Evolutionary conservation across 768 basidiomycete genomes (phyloP), one percentile per base, ranked within the genome.

Genomic region (Flagelloscypha sp.): DNA sequence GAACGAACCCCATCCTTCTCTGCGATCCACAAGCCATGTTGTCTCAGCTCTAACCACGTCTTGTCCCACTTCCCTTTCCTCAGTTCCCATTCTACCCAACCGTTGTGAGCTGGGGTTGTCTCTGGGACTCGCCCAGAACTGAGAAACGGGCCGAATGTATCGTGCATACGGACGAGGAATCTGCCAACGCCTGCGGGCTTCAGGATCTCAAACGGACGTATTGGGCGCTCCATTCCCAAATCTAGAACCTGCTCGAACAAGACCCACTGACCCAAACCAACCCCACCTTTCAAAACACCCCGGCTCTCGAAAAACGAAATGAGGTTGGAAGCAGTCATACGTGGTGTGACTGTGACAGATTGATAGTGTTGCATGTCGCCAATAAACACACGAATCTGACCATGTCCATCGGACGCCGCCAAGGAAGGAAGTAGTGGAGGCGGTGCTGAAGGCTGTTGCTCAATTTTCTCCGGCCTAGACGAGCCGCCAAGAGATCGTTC

Each of bases 41-140:
- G 88, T 31, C 86, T 71, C 17, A 95, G 71, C 48, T 81, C 77
- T 52, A 99, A 65, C 76, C 81, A 93, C 22, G 89, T 74, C 59
- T 97, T 97, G 37, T 67, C 80, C 95, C 94, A 99, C 58, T 95
- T 95, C 23, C 90, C 90, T 40, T 82, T 76, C 61, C 94, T 97
- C 29, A 65, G 67, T 62, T 94, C 88, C 73, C 79, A 85, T 54
- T 97, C 86, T 17, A 97, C 76, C 49, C 79, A 90, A 5, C 82
- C 65, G 24, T 63, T 61, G 49, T 64, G 56, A 16, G 54, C 59
- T 5, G 73, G 65, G n/a, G n/a, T n/a, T n/a, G n/a, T n/a, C n/a
- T n/a, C n/a, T n/a, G n/a, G n/a, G n/a, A n/a, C n/a, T n/a, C n/a
- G n/a, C n/a, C n/a, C n/a, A n/a, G n/a, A n/a, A n/a, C n/a, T n/a